phyloP scores from a whole-genome alignment of 2,329 filamentous ascomycete species.

The Phoma sp. region DNA sequence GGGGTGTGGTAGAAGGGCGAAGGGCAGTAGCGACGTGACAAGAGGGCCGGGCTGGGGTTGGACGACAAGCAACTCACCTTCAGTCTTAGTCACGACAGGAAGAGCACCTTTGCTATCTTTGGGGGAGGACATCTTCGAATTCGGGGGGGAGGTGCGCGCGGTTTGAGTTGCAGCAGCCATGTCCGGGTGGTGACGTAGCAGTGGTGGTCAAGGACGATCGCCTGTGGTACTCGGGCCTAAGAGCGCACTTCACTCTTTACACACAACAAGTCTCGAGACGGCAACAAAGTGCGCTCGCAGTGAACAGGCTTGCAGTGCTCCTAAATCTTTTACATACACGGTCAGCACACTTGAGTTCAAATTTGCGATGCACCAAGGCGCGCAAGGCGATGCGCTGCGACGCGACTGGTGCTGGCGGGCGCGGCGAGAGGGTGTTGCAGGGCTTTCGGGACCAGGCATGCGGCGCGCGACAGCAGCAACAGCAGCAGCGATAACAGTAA shows the following conservation, averaged over 20 bases:
- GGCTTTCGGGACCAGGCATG: slow-evolving; percentile 26
- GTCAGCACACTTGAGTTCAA: slow-evolving; percentile 1
- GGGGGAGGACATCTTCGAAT: slow-evolving; percentile 48
- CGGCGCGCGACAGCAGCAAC: slow-evolving; percentile 25
- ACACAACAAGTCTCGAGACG: slow-evolving; percentile 26
- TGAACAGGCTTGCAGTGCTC: not conserved
- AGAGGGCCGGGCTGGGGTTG: slow-evolving; percentile 5
- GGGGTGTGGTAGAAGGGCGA: not conserved
- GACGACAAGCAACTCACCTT: slow-evolving; percentile 39
- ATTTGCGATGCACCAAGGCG: slow-evolving; percentile 2
- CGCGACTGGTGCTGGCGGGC: slow-evolving; percentile 13
- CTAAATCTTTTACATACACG: slow-evolving; percentile 4
- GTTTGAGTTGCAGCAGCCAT: slow-evolving; percentile 46
- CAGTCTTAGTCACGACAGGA: slow-evolving; percentile 38
- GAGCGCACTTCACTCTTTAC: slow-evolving; percentile 31
- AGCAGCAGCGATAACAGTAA: slow-evolving; percentile 20
- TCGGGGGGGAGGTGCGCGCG: slow-evolving; percentile 43
- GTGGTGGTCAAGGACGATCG: slow-evolving; percentile 36
- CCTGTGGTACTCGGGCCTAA: slow-evolving; percentile 35
- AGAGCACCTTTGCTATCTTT: slow-evolving; percentile 46
- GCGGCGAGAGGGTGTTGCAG: slow-evolving; percentile 24
- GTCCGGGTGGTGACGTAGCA: slow-evolving; percentile 46
- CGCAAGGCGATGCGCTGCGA: slow-evolving; percentile 22
- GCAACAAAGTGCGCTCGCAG: slow-evolving; percentile 21
- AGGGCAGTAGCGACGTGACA: slow-evolving; percentile 6